Evolutionary conservation across 495 filamentous ascomycete genomes (phyloP).

Genomic region (Tuber umbilicatum): DNA sequence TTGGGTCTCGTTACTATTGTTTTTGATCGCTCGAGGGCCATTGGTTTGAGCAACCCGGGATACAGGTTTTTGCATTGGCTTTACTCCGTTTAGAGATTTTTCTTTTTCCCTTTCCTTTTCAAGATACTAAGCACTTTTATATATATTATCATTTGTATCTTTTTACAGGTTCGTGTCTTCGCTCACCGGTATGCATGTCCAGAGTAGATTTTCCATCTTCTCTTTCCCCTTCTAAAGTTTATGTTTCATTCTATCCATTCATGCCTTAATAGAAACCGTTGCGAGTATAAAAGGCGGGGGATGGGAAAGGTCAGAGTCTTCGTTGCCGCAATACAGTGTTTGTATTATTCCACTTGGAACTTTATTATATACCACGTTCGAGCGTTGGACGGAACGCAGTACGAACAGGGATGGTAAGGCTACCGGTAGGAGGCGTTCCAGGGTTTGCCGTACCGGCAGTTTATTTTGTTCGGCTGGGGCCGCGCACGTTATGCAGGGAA

Average conservation of each 20-base stretch:
- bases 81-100: conserved; percentile 29
- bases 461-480: conserved; percentile 15
- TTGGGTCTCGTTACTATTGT: background rate
- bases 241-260: background rate
- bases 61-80: conserved; percentile 19
- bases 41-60: background rate
- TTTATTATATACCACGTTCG: background rate
- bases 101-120: conserved; percentile 15
- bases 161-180: background rate
- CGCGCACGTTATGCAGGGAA: conserved; percentile 8
- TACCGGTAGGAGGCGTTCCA: background rate
- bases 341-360: background rate
- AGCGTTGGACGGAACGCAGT: background rate
- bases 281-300: background rate
- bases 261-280: background rate
- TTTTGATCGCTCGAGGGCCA: background rate
- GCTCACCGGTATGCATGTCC: background rate
- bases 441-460: conserved; percentile 25
- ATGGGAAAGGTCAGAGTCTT: background rate
- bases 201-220: background rate
- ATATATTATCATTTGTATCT: background rate
- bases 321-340: background rate
- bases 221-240: background rate
- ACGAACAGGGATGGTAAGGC: background rate
- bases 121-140: conserved; percentile 15